Percentiles rank a stretch among this genome's conserved stretches.
Evolutionary conservation across 1,139 yeast genomes (phyloP).

Genomic region (Protomyces lactucae-debilis): DNA sequence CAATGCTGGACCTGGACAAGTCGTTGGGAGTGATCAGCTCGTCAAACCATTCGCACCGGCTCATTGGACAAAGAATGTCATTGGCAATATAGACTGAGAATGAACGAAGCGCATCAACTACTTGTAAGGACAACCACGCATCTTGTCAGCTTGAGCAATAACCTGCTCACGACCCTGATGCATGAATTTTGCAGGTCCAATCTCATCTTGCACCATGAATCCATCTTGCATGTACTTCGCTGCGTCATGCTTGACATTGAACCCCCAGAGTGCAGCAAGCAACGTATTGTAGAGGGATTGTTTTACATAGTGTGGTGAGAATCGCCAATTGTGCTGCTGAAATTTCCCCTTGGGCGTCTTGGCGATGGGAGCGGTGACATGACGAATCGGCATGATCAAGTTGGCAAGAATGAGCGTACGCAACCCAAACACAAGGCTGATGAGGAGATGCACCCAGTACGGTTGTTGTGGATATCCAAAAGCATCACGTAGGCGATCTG

Average conservation of each 20-base stretch:
- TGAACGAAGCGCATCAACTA: neutral
- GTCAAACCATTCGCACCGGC: neutral
- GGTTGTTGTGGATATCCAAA: neutral
- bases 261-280: neutral
- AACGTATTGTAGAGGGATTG: neutral
- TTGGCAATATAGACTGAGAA: neutral
- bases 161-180: neutral
- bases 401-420: neutral
- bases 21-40: neutral
- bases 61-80: neutral
- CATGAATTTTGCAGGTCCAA: conserved; percentile 1
- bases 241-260: neutral
- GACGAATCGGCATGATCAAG: neutral
- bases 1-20: neutral
- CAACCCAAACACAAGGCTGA: neutral
- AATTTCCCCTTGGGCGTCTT: neutral
- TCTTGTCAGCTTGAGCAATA: neutral
- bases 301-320: conserved; percentile 4
- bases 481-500: neutral
- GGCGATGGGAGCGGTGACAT: neutral
- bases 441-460: neutral
- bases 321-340: neutral
- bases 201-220: neutral
- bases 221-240: neutral
- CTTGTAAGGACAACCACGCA: conserved; percentile 7